Evolutionary conservation across 352 stramenopile genomes (phyloP).

Genomic region (Phytophthora citrophthora): DNA sequence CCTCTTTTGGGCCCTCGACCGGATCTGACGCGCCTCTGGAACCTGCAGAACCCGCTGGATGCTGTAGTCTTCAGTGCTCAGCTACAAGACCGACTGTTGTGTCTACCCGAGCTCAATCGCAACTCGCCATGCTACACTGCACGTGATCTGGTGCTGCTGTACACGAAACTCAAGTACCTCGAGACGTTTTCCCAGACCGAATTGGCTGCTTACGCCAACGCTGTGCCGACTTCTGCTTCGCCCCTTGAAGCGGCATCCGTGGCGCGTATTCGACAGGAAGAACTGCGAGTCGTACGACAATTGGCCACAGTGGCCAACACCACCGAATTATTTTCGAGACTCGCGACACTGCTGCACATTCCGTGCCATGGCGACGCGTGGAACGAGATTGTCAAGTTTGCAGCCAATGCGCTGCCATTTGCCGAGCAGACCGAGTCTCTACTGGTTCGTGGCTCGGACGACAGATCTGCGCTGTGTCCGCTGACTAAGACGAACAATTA

Average conservation of each 20-base stretch:
- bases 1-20: slow-evolving; percentile 45
- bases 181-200: slow-evolving; percentile 70
- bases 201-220: slow-evolving; percentile 63
- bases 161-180: slow-evolving; percentile 87
- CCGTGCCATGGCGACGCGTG: slow-evolving; percentile 74
- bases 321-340: slow-evolving; percentile 66
- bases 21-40: slow-evolving; percentile 20
- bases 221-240: not conserved
- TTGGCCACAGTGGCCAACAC: slow-evolving; percentile 63
- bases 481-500: slow-evolving; percentile 90
- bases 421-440: slow-evolving; percentile 87
- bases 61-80: slow-evolving; percentile 68
- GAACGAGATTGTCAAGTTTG: slow-evolving; percentile 83
- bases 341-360: slow-evolving; percentile 73
- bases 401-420: slow-evolving; percentile 76
- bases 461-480: slow-evolving; percentile 80
- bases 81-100: slow-evolving; percentile 77
- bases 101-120: slow-evolving; percentile 78
- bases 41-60: slow-evolving; percentile 58
- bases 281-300: slow-evolving; percentile 72
- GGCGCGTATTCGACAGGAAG: slow-evolving; percentile 39
- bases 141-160: slow-evolving; percentile 79
- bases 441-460: slow-evolving; percentile 84
- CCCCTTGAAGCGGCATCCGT: slow-evolving; percentile 1
- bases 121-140: slow-evolving; percentile 85